Percentiles rank a stretch among this genome's conserved stretches.
Evolutionary conservation across 1,284 basidiomycete species (phyloP).

Genomic region (Cutaneotrichosporon curvatum): DNA sequence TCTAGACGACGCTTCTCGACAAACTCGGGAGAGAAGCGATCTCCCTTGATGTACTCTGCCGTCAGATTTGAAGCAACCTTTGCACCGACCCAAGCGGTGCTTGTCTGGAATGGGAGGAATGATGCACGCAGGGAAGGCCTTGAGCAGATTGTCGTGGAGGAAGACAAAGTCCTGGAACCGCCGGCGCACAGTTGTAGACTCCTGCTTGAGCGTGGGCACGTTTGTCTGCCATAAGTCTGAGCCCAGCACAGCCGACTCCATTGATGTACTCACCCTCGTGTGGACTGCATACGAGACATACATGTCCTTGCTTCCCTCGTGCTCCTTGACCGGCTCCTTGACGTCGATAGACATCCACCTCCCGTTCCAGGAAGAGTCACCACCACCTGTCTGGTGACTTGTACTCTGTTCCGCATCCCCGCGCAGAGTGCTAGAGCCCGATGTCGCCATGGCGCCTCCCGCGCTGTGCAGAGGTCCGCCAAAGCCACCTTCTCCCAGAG

Average conservation of each 20-base stretch:
- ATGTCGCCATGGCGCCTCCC: not conserved
- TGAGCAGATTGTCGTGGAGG: constrained; percentile 75
- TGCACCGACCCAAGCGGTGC: constrained; percentile 82
- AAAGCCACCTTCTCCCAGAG: not conserved
- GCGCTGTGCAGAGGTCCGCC: constrained; percentile 3
- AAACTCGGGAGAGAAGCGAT: constrained; percentile 93
- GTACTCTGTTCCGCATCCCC: not conserved
- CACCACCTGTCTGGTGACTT: constrained; percentile 3
- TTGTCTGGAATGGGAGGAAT: constrained; percentile 95
- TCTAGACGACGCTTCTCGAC: constrained; percentile 85
- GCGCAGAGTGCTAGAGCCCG: constrained; percentile 8
- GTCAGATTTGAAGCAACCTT: no score
- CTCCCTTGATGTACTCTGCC: constrained; percentile 90
- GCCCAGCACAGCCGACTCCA: not conserved
- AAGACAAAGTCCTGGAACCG: constrained; percentile 98
- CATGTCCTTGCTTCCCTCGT: constrained; percentile 90
- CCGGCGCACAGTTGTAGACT: constrained; percentile 68
- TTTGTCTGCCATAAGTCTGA: constrained; percentile 30
- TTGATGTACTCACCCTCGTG: constrained; percentile 60
- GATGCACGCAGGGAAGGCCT: constrained; percentile 92
- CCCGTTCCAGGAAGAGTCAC: constrained; percentile 63
- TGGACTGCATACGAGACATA: constrained; percentile 91
- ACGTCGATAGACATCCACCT: constrained; percentile 72
- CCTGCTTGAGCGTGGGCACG: constrained; percentile 28
- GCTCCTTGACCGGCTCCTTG: constrained; percentile 87